phyloP scores from a whole-genome alignment of 73 alveolate species.

The Durusdinium trenchii region DNA sequence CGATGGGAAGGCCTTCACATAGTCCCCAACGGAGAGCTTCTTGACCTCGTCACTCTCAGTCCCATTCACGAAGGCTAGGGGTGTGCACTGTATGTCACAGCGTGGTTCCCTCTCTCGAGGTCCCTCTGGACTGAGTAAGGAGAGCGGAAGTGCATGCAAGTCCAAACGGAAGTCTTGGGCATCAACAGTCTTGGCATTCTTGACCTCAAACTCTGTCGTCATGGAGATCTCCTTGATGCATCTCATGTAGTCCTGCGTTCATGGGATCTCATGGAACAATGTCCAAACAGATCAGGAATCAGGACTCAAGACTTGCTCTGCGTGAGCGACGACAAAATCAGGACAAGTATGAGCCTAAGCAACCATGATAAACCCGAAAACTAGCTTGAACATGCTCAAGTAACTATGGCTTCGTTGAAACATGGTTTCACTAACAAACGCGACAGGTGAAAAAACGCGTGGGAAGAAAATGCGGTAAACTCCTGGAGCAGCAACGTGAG shows the following conservation, averaged over 20 bases:
- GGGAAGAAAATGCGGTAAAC: too few relatives aligned
- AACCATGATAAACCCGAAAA: too few relatives aligned
- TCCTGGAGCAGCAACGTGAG: constrained; percentile 65
- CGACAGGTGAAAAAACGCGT: too few relatives aligned
- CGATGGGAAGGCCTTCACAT: background rate
- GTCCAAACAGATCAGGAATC: background rate
- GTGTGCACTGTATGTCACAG: background rate
- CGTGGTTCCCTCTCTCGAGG: background rate
- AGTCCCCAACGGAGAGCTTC: constrained; percentile 46
- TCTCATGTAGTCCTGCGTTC: constrained; percentile 76
- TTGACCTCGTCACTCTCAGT: constrained; percentile 19
- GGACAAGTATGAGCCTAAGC: background rate
- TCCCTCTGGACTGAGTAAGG: background rate
- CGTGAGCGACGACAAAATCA: background rate
- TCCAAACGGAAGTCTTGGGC: background rate
- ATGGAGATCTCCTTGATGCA: constrained; percentile 66
- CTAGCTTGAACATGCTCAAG: too few relatives aligned
- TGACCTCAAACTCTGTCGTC: constrained; percentile 69
- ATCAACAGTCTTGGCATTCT: constrained; percentile 41
- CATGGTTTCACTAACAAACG: too few relatives aligned
- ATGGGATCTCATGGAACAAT: background rate
- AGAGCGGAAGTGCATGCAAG: background rate
- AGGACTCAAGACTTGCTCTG: background rate
- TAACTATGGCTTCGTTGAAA: too few relatives aligned
- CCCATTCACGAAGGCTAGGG: background rate